Evolutionary conservation across 495 filamentous ascomycete species (phyloP).

Genomic region (Chlorociboria aeruginascens): DNA sequence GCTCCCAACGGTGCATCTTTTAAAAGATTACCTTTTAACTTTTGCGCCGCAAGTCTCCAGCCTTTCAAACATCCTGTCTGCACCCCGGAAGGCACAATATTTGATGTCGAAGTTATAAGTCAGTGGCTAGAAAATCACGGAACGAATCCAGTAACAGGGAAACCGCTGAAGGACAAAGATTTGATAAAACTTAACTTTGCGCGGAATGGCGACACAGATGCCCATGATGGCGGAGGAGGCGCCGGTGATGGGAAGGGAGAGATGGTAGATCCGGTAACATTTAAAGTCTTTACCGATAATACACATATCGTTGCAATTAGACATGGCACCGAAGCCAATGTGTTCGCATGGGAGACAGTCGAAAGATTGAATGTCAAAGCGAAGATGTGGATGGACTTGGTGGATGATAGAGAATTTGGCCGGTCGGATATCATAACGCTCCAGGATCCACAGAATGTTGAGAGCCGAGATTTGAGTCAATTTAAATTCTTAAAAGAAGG

Average conservation of each 20-base stretch:
- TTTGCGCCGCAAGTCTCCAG: slow-evolving; percentile 90
- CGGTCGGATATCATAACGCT: slow-evolving; percentile 92
- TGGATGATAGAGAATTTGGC: slow-evolving; percentile 77
- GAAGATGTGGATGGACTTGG: slow-evolving; percentile 90
- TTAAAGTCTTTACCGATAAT: slow-evolving; percentile 95
- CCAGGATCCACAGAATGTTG: slow-evolving; percentile 91
- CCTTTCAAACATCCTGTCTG: slow-evolving; percentile 83
- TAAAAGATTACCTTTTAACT: slow-evolving; percentile 91
- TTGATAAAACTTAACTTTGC: slow-evolving; percentile 84
- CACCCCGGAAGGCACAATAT: slow-evolving; percentile 64
- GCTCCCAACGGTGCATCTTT: slow-evolving; percentile 49
- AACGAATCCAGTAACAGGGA: slow-evolving; percentile 80
- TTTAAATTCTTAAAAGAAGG: slow-evolving; percentile 90
- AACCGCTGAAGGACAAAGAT: slow-evolving; percentile 64
- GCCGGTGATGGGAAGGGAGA: slow-evolving; percentile 43
- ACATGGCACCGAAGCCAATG: slow-evolving; percentile 71
- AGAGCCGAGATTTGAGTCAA: slow-evolving; percentile 66
- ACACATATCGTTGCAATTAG: slow-evolving; percentile 88
- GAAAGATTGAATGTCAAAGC: slow-evolving; percentile 94
- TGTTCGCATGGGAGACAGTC: slow-evolving; percentile 91
- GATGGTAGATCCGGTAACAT: slow-evolving; percentile 91
- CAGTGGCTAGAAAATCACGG: slow-evolving; percentile 89
- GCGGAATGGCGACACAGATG: slow-evolving; percentile 66
- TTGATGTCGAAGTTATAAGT: slow-evolving; percentile 76
- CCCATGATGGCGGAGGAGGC: slow-evolving; percentile 25